A percentile compares a stretch with the other conserved stretches of the same genome.
Evolutionary conservation across 75 land plant species (phyloP).

Genomic region (Pinus tabuliformis): DNA sequence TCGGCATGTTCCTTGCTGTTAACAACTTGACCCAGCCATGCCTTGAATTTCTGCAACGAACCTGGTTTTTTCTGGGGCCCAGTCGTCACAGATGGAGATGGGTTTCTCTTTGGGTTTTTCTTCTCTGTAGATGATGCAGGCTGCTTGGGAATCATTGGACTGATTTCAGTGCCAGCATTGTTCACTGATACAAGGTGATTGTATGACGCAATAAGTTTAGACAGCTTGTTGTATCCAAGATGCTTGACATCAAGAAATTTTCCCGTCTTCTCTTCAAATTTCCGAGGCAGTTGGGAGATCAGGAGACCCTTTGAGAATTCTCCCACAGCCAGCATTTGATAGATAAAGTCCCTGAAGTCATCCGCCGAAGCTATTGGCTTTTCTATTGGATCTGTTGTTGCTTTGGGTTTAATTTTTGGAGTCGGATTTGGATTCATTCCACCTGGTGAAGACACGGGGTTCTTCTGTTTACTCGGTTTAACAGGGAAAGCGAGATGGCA

Average conservation of each 20-base stretch:
- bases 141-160: neutral
- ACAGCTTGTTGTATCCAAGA: neutral
- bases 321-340: neutral
- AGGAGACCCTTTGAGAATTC: neutral
- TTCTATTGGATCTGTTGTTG: neutral
- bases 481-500: constrained; percentile 8
- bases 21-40: neutral
- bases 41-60: neutral
- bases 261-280: neutral
- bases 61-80: neutral
- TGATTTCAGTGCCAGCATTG: neutral
- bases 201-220: neutral
- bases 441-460: neutral
- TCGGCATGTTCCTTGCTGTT: neutral
- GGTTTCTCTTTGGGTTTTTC: neutral
- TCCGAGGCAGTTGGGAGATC: neutral
- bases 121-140: too few relatives aligned
- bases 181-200: neutral
- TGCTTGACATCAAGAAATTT: constrained; percentile 1
- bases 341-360: neutral
- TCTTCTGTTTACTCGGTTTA: neutral
- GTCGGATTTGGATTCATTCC: neutral
- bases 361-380: neutral
- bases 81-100: neutral
- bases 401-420: neutral